Evolutionary conservation across 805 yeast genomes (phyloP), one percentile per base, ranked within the genome.

Genomic region (Kregervanrija fluxuum): DNA sequence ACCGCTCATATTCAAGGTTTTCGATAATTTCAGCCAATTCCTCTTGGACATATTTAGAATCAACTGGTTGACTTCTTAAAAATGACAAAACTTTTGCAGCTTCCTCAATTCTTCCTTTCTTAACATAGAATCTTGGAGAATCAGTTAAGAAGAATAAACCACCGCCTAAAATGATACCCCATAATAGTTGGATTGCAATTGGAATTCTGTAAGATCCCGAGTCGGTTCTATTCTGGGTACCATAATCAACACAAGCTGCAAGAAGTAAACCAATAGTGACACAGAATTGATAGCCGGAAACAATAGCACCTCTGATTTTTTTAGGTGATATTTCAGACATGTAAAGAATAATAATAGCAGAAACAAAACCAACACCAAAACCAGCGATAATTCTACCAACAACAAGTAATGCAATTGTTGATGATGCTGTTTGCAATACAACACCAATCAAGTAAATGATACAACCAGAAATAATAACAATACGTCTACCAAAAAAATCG

Each of bases 271-370:
- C 93, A 69, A 85, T 74, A 8, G 91, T 82, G 53, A 75, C 72
- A 49, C 60, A 59, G 51, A 62, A 61, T 61, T 85, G 95, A 62
- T 82, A 85, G 41, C 82, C 73, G 45, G 84, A 78, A 37, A 84
- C 87, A 49, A 84, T 70, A 15, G 87, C 77, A 52, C 93, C 93
- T 66, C 93, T 72, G 42, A 84, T 75, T 73, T 83, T 79, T 55
- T 74, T 79, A 28, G 91, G 93, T 15, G 87, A 75, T 32, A 85
- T 81, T 61, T 85, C 86, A 30, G 89, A 82, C 68, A 82, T 81
- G 61, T 83, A 84, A 61, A 85, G 66, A 40, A 93, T 90, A 30
- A 82, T 84, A 48, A 82, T 70, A 37, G 88, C 87, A 34, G 89
- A 78, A 38, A 84, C 71, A 47, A 79, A 77, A 53, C 95, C 95